phyloP scores from a whole-genome alignment of 441 rosid genomes.

The Croton setiger region DNA sequence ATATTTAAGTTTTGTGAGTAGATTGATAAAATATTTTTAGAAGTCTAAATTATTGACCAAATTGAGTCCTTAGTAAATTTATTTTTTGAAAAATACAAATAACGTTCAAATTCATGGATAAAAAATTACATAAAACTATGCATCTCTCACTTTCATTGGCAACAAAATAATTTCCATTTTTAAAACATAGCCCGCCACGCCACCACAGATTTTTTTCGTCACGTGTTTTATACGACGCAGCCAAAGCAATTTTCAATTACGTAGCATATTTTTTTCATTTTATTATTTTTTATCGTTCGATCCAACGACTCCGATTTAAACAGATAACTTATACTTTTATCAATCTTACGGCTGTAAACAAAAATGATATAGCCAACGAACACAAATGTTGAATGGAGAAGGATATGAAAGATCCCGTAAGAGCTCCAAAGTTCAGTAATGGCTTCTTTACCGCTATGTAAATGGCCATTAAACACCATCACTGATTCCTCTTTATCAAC shows the following conservation, averaged over 20 bases:
- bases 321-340: background rate
- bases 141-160: too few relatives aligned
- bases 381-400: background rate
- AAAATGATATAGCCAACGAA: background rate
- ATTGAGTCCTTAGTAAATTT: too few relatives aligned
- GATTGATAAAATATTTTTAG: too few relatives aligned
- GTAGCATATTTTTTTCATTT: background rate
- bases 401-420: background rate
- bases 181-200: too few relatives aligned
- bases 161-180: too few relatives aligned
- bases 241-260: background rate
- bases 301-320: background rate
- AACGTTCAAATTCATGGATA: too few relatives aligned
- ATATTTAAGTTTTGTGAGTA: too few relatives aligned
- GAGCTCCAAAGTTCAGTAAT: background rate
- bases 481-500: background rate
- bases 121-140: too few relatives aligned
- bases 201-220: conserved; percentile 7
- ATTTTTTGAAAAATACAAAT: too few relatives aligned
- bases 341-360: background rate
- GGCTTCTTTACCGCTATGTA: conserved; percentile 15
- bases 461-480: conserved; percentile 21
- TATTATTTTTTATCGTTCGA: background rate
- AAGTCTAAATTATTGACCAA: too few relatives aligned
- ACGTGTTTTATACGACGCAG: background rate